Evolutionary conservation across 1,284 basidiomycete genomes (phyloP), one percentile per base, ranked within the genome.

Genomic region (Pseudozyma tsukubaensis): DNA sequence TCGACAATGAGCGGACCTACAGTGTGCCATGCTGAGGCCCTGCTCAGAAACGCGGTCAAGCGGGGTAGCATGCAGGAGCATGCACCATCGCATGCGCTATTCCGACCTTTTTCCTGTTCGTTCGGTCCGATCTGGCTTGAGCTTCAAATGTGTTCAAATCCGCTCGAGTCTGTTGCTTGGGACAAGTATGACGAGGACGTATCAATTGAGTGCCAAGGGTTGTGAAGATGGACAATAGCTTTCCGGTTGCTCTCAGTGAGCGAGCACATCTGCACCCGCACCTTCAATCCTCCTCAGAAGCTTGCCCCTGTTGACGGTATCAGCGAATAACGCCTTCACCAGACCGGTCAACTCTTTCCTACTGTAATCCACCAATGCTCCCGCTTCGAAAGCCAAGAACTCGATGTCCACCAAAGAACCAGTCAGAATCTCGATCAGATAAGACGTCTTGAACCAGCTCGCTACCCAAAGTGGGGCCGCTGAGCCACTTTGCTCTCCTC

Each of bases 291-390:
- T 65, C 1, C 77, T 72, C 49, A 83, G 54, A 44, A 83, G 58
- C 47, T 69, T 75, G 49, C 49, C 50, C 24, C 82, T 60, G 29
- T 81, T 76, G 13, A 63, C 57, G 35, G 82, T 82, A 48, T 83
- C 82, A 10, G 94, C 91, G 84, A 99, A 99, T 50, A 99, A 87
- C 0, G 94, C 94, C 49, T 89, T 88, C 42, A 98, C 89, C 36
- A 99, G 88, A 65, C 89, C 88, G 35, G 91, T 89, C 2, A 99
- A 87, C 85, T 98, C 95, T 35, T 92, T 89, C 3, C 91, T 88
- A 59, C 91, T 89, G 83, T 96, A 99, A 85, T 99, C 96, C 36
- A 96, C 90, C 70, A 99, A 86, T 3, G 93, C 92, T 2, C 94
- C 93, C 72, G 92, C 91, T 75, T 96, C 93, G 82, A 95, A 80